Evolutionary conservation across 306 rosid genomes (phyloP).

Genomic region (Rosa persica): DNA sequence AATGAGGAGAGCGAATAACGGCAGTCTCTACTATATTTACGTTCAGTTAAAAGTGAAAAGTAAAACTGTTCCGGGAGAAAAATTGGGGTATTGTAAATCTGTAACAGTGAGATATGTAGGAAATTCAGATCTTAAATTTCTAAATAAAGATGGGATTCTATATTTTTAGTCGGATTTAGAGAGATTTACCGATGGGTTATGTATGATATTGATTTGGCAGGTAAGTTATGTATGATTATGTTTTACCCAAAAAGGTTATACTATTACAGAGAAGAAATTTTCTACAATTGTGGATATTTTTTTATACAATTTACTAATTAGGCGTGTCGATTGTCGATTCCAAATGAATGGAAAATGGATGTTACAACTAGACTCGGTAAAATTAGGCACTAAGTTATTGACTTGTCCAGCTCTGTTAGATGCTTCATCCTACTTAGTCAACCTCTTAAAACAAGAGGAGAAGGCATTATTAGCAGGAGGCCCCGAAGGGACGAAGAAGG

Average conservation of each 20-base stretch:
- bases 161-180: background rate
- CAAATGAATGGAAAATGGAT: background rate
- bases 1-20: background rate
- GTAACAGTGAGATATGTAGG: background rate
- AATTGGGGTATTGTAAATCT: background rate
- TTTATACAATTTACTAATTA: background rate
- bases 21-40: background rate
- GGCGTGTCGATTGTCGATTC: background rate
- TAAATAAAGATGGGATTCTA: background rate
- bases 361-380: background rate
- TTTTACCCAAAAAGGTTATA: background rate
- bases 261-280: background rate
- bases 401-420: background rate
- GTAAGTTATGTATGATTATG: background rate
- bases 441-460: background rate
- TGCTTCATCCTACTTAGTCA: background rate
- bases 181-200: background rate
- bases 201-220: background rate
- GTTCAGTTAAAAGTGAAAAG: background rate
- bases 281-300: background rate
- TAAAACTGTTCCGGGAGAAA: background rate
- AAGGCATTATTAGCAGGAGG: background rate
- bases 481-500: background rate
- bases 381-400: background rate
- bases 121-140: background rate